Evolutionary conservation across 192 early-diverging fungal genomes (phyloP).

Genomic region (Polychytrium aggregatum): DNA sequence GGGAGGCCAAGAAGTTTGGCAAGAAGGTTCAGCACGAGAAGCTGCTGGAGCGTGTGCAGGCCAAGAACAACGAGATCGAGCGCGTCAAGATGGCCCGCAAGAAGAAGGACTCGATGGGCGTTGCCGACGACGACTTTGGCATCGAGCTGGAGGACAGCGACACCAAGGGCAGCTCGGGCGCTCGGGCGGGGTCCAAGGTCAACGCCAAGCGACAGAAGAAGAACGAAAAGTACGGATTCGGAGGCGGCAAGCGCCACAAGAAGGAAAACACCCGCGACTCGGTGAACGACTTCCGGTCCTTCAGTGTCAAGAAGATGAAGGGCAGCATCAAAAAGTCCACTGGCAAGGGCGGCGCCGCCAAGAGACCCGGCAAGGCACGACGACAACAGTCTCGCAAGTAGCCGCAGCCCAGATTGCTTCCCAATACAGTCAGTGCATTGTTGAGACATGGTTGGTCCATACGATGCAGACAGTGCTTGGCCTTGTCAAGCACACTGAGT

Average conservation of each 20-base stretch:
- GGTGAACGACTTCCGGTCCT: constrained; percentile 59
- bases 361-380: no score
- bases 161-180: constrained; percentile 10
- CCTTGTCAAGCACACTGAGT: no score
- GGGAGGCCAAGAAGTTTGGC: constrained; percentile 92
- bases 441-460: no score
- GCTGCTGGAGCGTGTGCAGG: constrained; percentile 70
- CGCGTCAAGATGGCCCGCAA: constrained; percentile 85
- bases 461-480: no score
- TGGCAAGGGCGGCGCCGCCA: no score
- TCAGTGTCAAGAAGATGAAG: constrained; percentile 37
- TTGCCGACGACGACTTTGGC: constrained; percentile 57
- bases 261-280: constrained; percentile 75
- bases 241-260: constrained; percentile 67
- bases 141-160: constrained; percentile 45
- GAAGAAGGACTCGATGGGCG: constrained; percentile 31
- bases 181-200: constrained; percentile 7
- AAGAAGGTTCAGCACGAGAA: constrained; percentile 95
- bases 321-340: not conserved
- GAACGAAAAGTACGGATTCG: constrained; percentile 85
- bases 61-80: constrained; percentile 80
- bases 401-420: no score
- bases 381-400: no score
- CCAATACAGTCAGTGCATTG: no score
- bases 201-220: constrained; percentile 51